A percentile compares a stretch with the other conserved stretches of the same genome.
Evolutionary conservation across 305 asterid genomes (phyloP).

Genomic region (Rubia tinctorum): DNA sequence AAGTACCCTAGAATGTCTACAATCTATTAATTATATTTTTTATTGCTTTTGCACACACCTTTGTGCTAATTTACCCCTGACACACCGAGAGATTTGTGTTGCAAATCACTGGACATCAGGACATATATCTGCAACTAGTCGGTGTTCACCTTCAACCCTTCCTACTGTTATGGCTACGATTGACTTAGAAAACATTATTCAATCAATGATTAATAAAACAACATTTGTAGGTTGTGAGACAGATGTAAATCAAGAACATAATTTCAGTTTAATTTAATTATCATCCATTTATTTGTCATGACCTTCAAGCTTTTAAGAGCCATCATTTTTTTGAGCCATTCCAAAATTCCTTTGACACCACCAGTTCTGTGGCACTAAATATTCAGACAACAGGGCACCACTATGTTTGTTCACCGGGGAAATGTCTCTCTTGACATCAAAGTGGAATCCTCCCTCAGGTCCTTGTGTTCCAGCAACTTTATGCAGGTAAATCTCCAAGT

Average conservation of each 20-base stretch:
- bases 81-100: no score
- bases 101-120: no score
- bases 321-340: conserved; percentile 65
- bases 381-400: conserved; percentile 41
- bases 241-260: background rate
- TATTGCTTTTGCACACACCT: no score
- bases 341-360: conserved; percentile 64
- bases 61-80: no score
- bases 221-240: background rate
- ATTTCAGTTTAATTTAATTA: background rate
- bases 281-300: conserved; percentile 28
- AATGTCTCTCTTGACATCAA: conserved; percentile 38
- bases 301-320: conserved; percentile 55
- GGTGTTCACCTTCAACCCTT: background rate
- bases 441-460: conserved; percentile 42
- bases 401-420: conserved; percentile 47
- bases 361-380: conserved; percentile 49
- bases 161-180: background rate
- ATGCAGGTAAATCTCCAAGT: conserved; percentile 56
- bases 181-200: no score
- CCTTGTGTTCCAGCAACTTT: conserved; percentile 66
- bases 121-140: background rate
- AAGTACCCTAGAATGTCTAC: no score
- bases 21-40: no score
- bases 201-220: no score